These are phyloP conservation scores for Kodamaea suecica DNA, from an alignment of 1,139 yeast genomes.

Conservation along the genomic window DNA sequence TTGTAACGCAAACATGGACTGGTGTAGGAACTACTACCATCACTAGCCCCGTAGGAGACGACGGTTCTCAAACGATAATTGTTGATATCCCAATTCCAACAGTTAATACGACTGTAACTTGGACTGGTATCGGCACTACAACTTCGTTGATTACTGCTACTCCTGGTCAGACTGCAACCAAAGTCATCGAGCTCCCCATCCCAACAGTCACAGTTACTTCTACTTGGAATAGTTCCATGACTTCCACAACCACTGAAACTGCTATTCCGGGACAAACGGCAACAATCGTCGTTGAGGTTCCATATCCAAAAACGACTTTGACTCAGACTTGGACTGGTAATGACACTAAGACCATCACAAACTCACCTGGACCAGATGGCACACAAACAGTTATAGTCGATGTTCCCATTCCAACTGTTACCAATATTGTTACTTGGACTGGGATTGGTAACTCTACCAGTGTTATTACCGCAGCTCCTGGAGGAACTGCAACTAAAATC, in stretches of 20 bases:
- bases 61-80: slow-evolving; percentile 2
- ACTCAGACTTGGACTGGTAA: slow-evolving; percentile 13
- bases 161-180: slow-evolving; percentile 3
- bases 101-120: slow-evolving; percentile 2
- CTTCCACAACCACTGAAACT: slow-evolving; percentile 7
- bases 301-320: slow-evolving; percentile 13
- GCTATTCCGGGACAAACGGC: slow-evolving; percentile 12
- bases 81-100: slow-evolving; percentile 3
- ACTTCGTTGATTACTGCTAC: slow-evolving; percentile 3
- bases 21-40: slow-evolving; percentile 13
- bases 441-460: slow-evolving; percentile 6
- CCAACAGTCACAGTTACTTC: slow-evolving; percentile 1
- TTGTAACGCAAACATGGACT: slow-evolving; percentile 9
- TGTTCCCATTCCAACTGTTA: slow-evolving; percentile 12
- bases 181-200: slow-evolving; percentile 2
- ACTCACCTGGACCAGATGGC: slow-evolving; percentile 9
- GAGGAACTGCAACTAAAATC: slow-evolving; percentile 15
- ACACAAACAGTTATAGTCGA: slow-evolving; percentile 15
- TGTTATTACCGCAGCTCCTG: slow-evolving; percentile 9
- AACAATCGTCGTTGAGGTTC: slow-evolving; percentile 16
- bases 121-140: not conserved
- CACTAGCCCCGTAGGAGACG: slow-evolving; percentile 4
- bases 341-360: slow-evolving; percentile 10
- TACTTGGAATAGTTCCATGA: slow-evolving; percentile 4
- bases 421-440: slow-evolving; percentile 4